A percentile compares a stretch with the other conserved stretches of the same genome.
Evolutionary conservation across 1,139 yeast genomes (phyloP).

Genomic region (Maudiozyma humilis): DNA sequence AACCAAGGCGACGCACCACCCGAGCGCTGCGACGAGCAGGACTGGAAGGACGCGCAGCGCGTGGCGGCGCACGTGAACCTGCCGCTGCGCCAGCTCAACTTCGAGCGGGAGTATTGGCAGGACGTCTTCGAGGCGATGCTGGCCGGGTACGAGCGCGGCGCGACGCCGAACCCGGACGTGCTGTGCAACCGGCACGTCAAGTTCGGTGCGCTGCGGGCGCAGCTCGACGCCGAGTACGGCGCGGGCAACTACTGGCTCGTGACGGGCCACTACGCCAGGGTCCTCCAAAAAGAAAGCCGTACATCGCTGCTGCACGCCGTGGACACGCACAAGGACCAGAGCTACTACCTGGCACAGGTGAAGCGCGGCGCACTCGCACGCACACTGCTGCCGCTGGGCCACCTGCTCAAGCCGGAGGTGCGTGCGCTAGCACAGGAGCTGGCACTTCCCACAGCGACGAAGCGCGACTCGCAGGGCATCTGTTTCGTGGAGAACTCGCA

Average conservation of each 20-base stretch:
- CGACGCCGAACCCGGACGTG: conserved; percentile 93
- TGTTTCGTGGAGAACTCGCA: conserved; percentile 73
- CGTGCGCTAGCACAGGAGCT: conserved; percentile 51
- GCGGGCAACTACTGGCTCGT: conserved; percentile 67
- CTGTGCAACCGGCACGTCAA: conserved; percentile 79
- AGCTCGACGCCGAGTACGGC: conserved; percentile 38
- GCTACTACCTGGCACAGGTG: conserved; percentile 76
- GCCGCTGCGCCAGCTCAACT: conserved; percentile 68
- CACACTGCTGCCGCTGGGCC: conserved; percentile 73
- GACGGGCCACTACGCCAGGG: conserved; percentile 85
- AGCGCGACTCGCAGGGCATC: conserved; percentile 90
- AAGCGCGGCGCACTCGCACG: conserved; percentile 39
- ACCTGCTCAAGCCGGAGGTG: conserved; percentile 63
- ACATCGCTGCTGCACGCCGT: conserved; percentile 46
- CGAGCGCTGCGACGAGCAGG: conserved; percentile 66
- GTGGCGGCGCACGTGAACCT: conserved; percentile 56
- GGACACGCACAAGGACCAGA: conserved; percentile 71
- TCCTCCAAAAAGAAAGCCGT: conserved; percentile 34
- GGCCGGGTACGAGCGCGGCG: conserved; percentile 55
- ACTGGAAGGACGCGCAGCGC: conserved; percentile 74
- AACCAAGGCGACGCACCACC: conserved; percentile 30
- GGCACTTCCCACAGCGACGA: conserved; percentile 54
- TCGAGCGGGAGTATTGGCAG: conserved; percentile 87
- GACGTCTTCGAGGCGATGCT: conserved; percentile 92
- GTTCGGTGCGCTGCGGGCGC: conserved; percentile 66